Evolutionary conservation across 805 yeast genomes (phyloP).

Genomic region (Starmerella lactis-condensi): DNA sequence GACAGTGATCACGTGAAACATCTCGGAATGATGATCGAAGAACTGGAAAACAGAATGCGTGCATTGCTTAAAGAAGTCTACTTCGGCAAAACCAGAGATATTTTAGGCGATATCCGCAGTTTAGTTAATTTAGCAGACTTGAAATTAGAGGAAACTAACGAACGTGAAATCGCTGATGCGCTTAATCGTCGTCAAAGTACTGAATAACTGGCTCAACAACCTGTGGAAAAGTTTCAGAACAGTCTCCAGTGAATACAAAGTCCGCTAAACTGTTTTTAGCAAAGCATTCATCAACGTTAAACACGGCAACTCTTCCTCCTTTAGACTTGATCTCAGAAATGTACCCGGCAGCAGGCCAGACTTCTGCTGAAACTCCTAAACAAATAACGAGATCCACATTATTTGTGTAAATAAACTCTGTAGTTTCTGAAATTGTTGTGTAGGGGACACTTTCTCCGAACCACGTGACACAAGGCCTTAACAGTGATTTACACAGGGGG

Average conservation of each 20-base stretch:
- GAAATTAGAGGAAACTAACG: constrained; percentile 25
- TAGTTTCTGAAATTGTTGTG: constrained; percentile 43
- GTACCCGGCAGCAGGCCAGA: constrained; percentile 86
- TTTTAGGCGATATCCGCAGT: constrained; percentile 50
- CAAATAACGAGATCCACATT: constrained; percentile 59
- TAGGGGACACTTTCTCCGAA: constrained; percentile 77
- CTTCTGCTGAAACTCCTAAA: constrained; percentile 68
- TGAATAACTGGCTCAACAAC: constrained; percentile 34
- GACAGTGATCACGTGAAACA: constrained; percentile 63
- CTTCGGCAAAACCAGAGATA: constrained; percentile 84
- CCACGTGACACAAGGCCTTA: constrained; percentile 89
- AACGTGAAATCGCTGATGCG: constrained; percentile 26
- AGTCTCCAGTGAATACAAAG: constrained; percentile 74
- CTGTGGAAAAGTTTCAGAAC: constrained; percentile 47
- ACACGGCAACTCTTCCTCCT: constrained; percentile 72
- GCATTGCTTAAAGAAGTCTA: constrained; percentile 81
- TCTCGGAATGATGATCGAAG: constrained; percentile 72
- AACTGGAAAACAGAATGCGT: constrained; percentile 70
- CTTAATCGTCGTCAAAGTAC: constrained; percentile 1
- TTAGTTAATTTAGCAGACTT: constrained; percentile 24
- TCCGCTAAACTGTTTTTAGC: too few species aligned
- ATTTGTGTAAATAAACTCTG: constrained; percentile 41
- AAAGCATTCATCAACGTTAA: constrained; percentile 37
- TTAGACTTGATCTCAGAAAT: constrained; percentile 54
- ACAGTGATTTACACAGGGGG: constrained; percentile 46